Percentiles rank a stretch among this genome's conserved stretches.
Evolutionary conservation across 2,329 filamentous ascomycete species (phyloP).

Genomic region (Xylaria sp.): DNA sequence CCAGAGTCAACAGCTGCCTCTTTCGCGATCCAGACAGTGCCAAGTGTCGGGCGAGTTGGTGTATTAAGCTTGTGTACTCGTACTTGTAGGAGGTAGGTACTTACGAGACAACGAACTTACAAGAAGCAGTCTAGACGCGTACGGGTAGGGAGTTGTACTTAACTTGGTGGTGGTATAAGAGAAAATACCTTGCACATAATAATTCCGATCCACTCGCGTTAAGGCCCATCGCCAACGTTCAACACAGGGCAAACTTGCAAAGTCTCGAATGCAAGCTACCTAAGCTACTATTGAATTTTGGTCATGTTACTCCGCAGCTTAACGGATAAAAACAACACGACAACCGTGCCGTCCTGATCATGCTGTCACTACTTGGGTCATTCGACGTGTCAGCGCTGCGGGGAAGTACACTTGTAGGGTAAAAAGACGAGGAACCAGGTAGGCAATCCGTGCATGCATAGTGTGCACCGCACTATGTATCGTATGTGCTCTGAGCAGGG

Average conservation of each 20-base stretch:
- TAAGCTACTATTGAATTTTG: constrained; percentile 4
- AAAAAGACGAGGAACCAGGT: neutral
- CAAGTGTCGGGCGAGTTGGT: neutral
- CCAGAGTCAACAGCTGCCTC: neutral
- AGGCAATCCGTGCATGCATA: neutral
- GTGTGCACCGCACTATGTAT: neutral
- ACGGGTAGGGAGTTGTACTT: neutral
- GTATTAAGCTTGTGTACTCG: too few relatives aligned
- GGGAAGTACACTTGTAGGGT: neutral
- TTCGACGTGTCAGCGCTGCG: constrained; percentile 14
- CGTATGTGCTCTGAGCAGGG: neutral
- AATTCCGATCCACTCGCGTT: neutral
- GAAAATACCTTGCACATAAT: neutral
- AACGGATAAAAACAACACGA: constrained; percentile 5
- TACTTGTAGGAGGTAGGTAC: neutral
- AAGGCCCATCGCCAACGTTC: neutral
- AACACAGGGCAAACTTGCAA: neutral
- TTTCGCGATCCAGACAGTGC: neutral
- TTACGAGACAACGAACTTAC: neutral
- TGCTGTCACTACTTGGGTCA: constrained; percentile 13
- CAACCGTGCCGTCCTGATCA: constrained; percentile 10
- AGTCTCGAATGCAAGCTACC: neutral
- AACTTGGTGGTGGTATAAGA: neutral
- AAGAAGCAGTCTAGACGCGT: too few relatives aligned
- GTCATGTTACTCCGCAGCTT: constrained; percentile 3